These are phyloP conservation scores for Ceratocystis ficicola DNA, from an alignment of 2,329 filamentous ascomycete genomes.

Conservation along the genomic window DNA sequence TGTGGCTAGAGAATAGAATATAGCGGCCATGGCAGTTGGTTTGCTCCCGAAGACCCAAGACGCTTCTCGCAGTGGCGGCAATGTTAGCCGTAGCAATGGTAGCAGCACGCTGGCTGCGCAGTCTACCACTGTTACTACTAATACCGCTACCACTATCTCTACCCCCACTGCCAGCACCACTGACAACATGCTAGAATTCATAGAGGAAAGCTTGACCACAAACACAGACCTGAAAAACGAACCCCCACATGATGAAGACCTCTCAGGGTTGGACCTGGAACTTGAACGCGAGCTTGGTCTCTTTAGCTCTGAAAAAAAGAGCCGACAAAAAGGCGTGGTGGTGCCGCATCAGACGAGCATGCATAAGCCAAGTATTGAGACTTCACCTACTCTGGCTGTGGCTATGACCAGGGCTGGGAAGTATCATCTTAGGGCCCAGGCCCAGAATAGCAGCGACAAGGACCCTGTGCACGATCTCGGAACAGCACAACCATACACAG, in stretches of 20 bases:
- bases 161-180: background rate
- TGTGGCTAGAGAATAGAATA: background rate
- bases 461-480: conserved; percentile 13
- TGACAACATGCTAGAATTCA: background rate
- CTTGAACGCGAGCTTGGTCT: conserved; percentile 7
- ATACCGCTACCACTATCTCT: background rate
- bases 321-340: background rate
- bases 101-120: background rate
- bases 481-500: background rate
- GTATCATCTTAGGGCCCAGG: conserved; percentile 11
- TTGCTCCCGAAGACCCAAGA: no score
- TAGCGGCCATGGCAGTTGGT: background rate
- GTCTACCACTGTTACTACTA: background rate
- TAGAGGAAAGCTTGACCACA: background rate
- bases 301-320: background rate
- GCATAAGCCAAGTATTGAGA: background rate
- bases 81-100: background rate
- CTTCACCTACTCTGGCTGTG: conserved; percentile 1
- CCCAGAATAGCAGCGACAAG: conserved; percentile 4
- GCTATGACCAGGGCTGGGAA: conserved; percentile 10
- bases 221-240: background rate
- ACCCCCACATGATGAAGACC: background rate
- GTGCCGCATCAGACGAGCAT: conserved; percentile 1
- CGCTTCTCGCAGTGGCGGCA: background rate
- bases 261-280: background rate